Base-by-base conservation (phyloP, 371 early-diverging fungal genomes). In the Mortierella sp. region DNA sequence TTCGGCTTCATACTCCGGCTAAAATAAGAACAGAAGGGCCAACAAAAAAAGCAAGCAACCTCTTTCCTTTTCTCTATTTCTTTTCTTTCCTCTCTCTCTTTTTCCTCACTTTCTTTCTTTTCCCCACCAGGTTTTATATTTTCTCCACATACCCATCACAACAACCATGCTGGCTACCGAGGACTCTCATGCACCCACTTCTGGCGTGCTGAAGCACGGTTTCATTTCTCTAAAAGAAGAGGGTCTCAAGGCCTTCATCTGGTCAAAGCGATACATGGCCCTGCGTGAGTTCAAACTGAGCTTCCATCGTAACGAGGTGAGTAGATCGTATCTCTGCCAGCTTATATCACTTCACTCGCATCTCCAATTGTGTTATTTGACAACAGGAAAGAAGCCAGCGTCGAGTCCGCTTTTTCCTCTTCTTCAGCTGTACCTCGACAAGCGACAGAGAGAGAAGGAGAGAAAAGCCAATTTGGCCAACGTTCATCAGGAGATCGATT, bases 251-350 rank as follows among this genome's bases (percentile, higher is more conserved):
- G 93, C 95, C 50, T 98, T 97, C 91, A 92, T 97, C 82, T 98
- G 99, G 99, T 94, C 96, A 67, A 97, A 97, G 88, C 90, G 98
- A 61, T 98, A 95, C 92, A 93, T 96, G 79, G 91, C 97, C 5
- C 91, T 98, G 5, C 92, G 97, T 70, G 96, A 96, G 85, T 95
- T 95, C 82, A 97, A 97, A 4, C 91, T 98, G 74, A 96, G 98
- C 50, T 96, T 98, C 82, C 98, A 98, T 88, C 89, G 96, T 69
- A 97, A 95, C 87, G 98, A 98, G 94, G 82, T 82, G 82, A 75
- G 44, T 34, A 53, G 37, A 37, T 69, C 50, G n/a, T 44, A 43
- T 44, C 37, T 54, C 55, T 67, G 40, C 55, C 61, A 61, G 0
- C 54, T 61, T 61, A 6, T 34, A 8, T 50, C 50, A 3, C 50